Conservation (phyloP, 495 filamentous ascomycete species). For the Penicillium desertorum region DNA sequence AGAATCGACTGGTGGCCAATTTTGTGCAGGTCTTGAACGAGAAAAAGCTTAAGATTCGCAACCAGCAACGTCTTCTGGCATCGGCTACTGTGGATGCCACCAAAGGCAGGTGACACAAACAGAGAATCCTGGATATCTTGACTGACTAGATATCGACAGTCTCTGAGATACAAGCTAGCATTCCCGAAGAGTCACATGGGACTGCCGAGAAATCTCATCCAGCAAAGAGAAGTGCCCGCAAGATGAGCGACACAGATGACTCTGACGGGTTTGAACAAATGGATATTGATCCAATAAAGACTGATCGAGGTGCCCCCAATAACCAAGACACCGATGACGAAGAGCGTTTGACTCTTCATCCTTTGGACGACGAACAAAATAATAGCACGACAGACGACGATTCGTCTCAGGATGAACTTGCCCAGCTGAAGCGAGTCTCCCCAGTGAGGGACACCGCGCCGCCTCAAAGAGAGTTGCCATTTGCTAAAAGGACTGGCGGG, state of each 20-base stretch:
- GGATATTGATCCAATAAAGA: slow-evolving; percentile 50
- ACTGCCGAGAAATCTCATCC: slow-evolving; percentile 22
- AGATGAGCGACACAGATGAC: slow-evolving; percentile 24
- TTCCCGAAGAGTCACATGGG: slow-evolving; percentile 11
- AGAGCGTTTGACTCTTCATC: slow-evolving; percentile 37
- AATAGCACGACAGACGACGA: slow-evolving; percentile 46
- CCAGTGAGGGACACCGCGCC: slow-evolving; percentile 25
- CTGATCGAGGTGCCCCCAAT: slow-evolving; percentile 22
- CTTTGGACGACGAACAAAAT: slow-evolving; percentile 38
- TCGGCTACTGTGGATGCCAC: slow-evolving; percentile 56
- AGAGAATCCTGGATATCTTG: neutral
- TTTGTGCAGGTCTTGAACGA: slow-evolving; percentile 73
- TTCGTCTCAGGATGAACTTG: slow-evolving; percentile 1
- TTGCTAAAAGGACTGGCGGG: slow-evolving; percentile 23
- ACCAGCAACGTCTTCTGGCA: slow-evolving; percentile 70
- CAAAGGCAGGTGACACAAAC: slow-evolving; percentile 32
- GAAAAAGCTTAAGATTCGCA: slow-evolving; percentile 89
- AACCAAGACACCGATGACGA: slow-evolving; percentile 42
- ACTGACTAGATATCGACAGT: slow-evolving; percentile 22
- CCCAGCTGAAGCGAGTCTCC: slow-evolving; percentile 6
- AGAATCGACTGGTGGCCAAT: slow-evolving; percentile 68
- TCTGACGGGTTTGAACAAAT: slow-evolving; percentile 54
- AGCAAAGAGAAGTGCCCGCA: slow-evolving; percentile 45
- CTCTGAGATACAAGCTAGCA: slow-evolving; percentile 27
- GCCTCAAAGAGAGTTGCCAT: slow-evolving; percentile 44